phyloP scores from a whole-genome alignment of 805 yeast species.

The Cyberlindnera euphorbiiphila region DNA sequence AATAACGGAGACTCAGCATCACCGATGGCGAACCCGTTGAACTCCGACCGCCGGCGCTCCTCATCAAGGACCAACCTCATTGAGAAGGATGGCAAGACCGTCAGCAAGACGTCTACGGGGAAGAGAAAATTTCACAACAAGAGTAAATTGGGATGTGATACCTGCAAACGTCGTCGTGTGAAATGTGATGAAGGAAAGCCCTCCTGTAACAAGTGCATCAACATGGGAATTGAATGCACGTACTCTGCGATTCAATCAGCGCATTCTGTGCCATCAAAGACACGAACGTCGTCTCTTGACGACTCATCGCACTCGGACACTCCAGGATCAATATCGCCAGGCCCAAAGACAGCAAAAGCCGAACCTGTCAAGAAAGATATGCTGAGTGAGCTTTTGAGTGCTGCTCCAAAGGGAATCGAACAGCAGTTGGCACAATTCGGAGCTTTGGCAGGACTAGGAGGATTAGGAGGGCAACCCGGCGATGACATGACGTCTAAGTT shows the following conservation, averaged over 20 bases:
- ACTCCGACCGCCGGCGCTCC: constrained; percentile 9
- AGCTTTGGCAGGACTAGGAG: neutral
- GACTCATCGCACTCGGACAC: neutral
- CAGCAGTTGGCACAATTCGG: constrained; percentile 6
- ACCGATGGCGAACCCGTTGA: constrained; percentile 5
- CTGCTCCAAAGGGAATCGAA: constrained; percentile 7
- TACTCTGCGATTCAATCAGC: constrained; percentile 34
- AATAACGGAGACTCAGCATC: constrained; percentile 1
- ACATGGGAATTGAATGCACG: constrained; percentile 75
- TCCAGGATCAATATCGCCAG: neutral
- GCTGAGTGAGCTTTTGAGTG: constrained; percentile 3
- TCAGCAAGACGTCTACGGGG: constrained; percentile 47
- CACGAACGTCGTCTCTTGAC: neutral
- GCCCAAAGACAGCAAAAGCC: neutral
- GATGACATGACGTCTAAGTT: constrained; percentile 6
- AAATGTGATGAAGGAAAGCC: constrained; percentile 91
- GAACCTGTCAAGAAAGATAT: constrained; percentile 2
- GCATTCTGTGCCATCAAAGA: neutral
- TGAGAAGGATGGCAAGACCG: constrained; percentile 37
- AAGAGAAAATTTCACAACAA: constrained; percentile 88
- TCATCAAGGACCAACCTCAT: constrained; percentile 22
- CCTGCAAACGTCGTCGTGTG: constrained; percentile 85
- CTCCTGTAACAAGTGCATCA: constrained; percentile 69
- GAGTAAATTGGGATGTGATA: constrained; percentile 83
- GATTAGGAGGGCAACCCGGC: too few relatives aligned